Conservation (phyloP, 2,329 filamentous ascomycete genomes). For the Fusarium longipes region DNA sequence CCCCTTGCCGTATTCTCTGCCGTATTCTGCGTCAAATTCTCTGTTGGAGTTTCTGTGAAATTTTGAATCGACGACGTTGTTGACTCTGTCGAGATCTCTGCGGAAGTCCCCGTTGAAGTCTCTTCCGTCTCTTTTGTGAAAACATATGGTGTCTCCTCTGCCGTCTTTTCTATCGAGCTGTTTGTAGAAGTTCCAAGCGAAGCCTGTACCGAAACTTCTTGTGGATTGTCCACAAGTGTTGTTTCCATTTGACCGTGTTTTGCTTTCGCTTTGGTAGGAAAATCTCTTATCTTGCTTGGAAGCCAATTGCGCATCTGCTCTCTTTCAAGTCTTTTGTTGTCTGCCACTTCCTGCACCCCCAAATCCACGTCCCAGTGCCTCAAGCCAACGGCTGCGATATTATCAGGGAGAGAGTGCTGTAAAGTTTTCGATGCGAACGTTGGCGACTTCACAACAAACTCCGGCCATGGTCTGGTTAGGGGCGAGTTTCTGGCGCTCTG, state of each 20-base stretch:
- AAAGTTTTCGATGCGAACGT: slow-evolving; percentile 55
- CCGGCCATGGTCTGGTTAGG: slow-evolving; percentile 58
- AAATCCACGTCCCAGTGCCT: slow-evolving; percentile 56
- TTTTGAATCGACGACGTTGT: background rate
- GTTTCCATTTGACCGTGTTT: background rate
- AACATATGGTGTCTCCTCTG: background rate
- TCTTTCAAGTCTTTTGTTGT: slow-evolving; percentile 28
- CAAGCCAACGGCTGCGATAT: slow-evolving; percentile 54
- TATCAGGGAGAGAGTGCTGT: slow-evolving; percentile 53
- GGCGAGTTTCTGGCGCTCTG: slow-evolving; percentile 51
- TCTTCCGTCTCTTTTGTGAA: background rate
- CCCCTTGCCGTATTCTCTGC: background rate
- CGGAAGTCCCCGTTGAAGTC: background rate
- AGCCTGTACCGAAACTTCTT: background rate
- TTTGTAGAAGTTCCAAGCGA: too few relatives aligned
- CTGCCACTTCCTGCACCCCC: slow-evolving; percentile 28
- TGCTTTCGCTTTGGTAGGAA: background rate
- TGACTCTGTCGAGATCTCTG: background rate
- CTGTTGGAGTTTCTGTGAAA: background rate
- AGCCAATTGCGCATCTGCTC: slow-evolving; percentile 25
- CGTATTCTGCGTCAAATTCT: background rate
- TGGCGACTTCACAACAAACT: slow-evolving; percentile 45
- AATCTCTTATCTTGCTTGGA: slow-evolving; percentile 26
- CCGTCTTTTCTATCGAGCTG: background rate
- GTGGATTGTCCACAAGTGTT: background rate